Percentiles rank a stretch among this genome's conserved stretches.
Evolutionary conservation across 176 grass and related monocot species (phyloP).

Genomic region (Triticum monococcum): DNA sequence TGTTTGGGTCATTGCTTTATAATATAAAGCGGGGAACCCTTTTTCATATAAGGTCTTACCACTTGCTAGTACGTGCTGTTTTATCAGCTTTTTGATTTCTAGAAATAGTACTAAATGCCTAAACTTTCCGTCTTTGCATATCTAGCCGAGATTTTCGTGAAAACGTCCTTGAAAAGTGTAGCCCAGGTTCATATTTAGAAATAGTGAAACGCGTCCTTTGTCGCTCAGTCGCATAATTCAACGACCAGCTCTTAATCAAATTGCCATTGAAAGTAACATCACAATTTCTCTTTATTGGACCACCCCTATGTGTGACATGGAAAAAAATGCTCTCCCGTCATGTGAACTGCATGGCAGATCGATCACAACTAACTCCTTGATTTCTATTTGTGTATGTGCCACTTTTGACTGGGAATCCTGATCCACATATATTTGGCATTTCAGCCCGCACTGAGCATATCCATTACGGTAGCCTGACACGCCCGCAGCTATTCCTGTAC

Average conservation of each 20-base stretch:
- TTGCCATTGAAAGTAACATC: neutral
- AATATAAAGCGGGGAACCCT: too few relatives aligned
- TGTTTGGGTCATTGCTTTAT: too few relatives aligned
- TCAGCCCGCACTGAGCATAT: too few relatives aligned
- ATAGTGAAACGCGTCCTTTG: neutral
- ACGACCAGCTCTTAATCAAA: neutral
- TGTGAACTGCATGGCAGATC: neutral
- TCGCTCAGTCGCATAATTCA: neutral
- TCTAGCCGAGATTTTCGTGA: too few relatives aligned
- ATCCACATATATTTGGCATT: neutral
- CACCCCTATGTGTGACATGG: neutral
- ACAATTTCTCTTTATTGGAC: neutral
- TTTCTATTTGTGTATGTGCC: too few relatives aligned
- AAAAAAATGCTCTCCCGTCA: neutral
- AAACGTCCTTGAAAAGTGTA: too few relatives aligned
- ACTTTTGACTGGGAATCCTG: neutral
- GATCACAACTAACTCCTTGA: neutral
- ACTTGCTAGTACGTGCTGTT: neutral
- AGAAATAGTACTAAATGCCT: neutral
- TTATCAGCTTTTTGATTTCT: neutral
- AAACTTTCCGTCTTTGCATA: neutral
- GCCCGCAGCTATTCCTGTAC: too few relatives aligned
- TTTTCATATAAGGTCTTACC: neutral
- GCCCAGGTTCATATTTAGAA: neutral
- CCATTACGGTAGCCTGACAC: too few relatives aligned